Evolutionary conservation across 345 rosid genomes (phyloP).

Genomic region (Chamaenerion angustifolium): DNA sequence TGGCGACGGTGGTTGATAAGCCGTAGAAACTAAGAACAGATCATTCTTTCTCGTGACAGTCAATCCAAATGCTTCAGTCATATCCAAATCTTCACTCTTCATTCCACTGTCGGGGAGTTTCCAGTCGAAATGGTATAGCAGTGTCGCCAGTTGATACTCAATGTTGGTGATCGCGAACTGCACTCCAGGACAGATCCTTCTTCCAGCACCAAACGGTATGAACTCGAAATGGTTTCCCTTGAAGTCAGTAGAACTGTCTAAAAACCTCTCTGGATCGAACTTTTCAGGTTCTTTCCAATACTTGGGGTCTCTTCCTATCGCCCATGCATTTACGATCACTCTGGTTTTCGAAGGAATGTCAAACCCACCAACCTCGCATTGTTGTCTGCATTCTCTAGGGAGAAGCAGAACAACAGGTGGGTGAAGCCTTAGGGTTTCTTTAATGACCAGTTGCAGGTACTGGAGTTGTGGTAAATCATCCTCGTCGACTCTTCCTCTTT

Average conservation of each 20-base stretch:
- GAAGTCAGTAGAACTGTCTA: background rate
- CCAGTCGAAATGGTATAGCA: slow-evolving; percentile 6
- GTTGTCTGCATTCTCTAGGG: slow-evolving; percentile 14
- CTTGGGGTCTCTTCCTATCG: slow-evolving; percentile 18
- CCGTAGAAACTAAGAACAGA: background rate
- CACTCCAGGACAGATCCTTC: slow-evolving; percentile 4
- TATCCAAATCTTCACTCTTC: background rate
- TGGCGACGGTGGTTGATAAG: background rate
- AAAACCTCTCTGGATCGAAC: slow-evolving; percentile 5
- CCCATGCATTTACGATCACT: slow-evolving; percentile 14
- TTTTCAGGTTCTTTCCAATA: slow-evolving; percentile 2
- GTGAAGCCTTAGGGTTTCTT: slow-evolving; percentile 8
- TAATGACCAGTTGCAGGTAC: background rate
- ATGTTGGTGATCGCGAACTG: background rate
- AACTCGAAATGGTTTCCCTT: slow-evolving; percentile 1
- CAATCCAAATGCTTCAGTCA: background rate
- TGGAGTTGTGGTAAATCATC: background rate
- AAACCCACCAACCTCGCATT: slow-evolving; percentile 14
- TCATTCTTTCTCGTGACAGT: background rate
- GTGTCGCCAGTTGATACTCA: background rate
- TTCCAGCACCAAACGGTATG: slow-evolving; percentile 5
- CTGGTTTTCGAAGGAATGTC: slow-evolving; percentile 11
- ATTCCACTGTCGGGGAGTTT: background rate
- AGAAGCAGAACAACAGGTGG: slow-evolving; percentile 13
- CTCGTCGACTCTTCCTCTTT: background rate